These are phyloP conservation scores for Diplodia sapinea DNA, from an alignment of 2,329 filamentous ascomycete genomes.

Conservation along the genomic window DNA sequence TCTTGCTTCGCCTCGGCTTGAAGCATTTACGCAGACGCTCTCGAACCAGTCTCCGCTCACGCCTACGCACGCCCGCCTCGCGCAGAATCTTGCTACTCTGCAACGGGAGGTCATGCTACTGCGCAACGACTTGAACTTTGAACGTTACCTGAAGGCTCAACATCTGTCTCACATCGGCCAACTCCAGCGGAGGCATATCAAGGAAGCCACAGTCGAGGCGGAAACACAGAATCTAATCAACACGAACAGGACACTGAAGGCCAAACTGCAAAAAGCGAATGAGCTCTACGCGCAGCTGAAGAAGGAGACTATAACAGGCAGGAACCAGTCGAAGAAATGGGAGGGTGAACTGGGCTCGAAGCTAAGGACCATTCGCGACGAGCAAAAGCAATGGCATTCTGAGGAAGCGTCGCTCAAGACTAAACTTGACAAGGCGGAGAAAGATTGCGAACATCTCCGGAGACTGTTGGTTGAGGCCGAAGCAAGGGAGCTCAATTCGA, in stretches of 20 bases:
- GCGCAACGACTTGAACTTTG: slow-evolving; percentile 81
- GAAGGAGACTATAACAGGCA: slow-evolving; percentile 73
- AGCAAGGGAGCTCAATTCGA: slow-evolving; percentile 67
- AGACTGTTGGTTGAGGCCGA: slow-evolving; percentile 72
- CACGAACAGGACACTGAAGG: slow-evolving; percentile 74
- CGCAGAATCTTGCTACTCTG: slow-evolving; percentile 56
- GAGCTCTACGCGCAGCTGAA: slow-evolving; percentile 71
- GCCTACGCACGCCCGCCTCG: slow-evolving; percentile 42
- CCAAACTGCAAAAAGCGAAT: slow-evolving; percentile 74
- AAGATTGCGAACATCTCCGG: slow-evolving; percentile 69
- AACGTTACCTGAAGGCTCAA: slow-evolving; percentile 82
- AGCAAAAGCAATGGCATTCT: slow-evolving; percentile 68
- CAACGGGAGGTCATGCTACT: slow-evolving; percentile 77
- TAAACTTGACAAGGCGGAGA: slow-evolving; percentile 63
- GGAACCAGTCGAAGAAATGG: slow-evolving; percentile 77
- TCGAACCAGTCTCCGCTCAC: slow-evolving; percentile 36
- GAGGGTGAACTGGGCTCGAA: slow-evolving; percentile 73
- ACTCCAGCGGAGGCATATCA: slow-evolving; percentile 74
- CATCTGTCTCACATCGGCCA: slow-evolving; percentile 83
- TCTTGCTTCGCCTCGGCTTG: slow-evolving; percentile 41
- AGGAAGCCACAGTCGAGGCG: slow-evolving; percentile 77
- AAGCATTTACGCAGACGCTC: slow-evolving; percentile 41
- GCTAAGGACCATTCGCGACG: slow-evolving; percentile 69
- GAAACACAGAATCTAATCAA: slow-evolving; percentile 83
- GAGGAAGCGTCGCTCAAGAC: slow-evolving; percentile 64